A percentile compares a stretch with the other conserved stretches of the same genome.
phyloP scores from a whole-genome alignment of 202 grass and related monocot genomes.

The Panicum hallii region DNA sequence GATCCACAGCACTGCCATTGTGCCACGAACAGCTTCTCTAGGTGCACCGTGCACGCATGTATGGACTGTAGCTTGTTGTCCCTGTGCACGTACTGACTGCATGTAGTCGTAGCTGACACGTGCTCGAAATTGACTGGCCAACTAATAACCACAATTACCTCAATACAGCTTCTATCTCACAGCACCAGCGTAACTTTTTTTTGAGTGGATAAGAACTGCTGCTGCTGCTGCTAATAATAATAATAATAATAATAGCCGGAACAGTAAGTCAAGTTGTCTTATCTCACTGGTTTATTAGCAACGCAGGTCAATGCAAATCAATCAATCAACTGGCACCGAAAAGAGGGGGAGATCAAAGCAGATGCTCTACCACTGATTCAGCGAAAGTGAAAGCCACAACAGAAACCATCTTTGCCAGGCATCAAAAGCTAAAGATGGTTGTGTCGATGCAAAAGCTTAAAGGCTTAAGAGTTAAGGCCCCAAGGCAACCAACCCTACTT shows the following conservation, averaged over 20 bases:
- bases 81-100: background rate
- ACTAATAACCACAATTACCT: background rate
- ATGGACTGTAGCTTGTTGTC: background rate
- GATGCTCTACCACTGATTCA: background rate
- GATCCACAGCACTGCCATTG: background rate
- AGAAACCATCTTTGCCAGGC: conserved; percentile 21
- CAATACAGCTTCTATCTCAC: too few relatives aligned
- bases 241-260: background rate
- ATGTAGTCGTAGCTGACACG: background rate
- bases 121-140: background rate
- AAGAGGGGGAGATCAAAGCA: background rate
- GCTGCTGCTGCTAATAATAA: background rate
- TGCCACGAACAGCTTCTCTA: background rate
- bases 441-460: conserved; percentile 2
- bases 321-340: conserved; percentile 30
- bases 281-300: background rate
- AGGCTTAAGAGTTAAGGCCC: background rate
- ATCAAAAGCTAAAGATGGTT: background rate
- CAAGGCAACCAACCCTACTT: conserved; percentile 7
- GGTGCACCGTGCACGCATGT: background rate
- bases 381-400: conserved; percentile 3
- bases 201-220: background rate
- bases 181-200: background rate
- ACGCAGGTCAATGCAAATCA: background rate
- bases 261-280: background rate